Base-by-base conservation (phyloP, 257 asterid species). In the Solanum sitiens region DNA sequence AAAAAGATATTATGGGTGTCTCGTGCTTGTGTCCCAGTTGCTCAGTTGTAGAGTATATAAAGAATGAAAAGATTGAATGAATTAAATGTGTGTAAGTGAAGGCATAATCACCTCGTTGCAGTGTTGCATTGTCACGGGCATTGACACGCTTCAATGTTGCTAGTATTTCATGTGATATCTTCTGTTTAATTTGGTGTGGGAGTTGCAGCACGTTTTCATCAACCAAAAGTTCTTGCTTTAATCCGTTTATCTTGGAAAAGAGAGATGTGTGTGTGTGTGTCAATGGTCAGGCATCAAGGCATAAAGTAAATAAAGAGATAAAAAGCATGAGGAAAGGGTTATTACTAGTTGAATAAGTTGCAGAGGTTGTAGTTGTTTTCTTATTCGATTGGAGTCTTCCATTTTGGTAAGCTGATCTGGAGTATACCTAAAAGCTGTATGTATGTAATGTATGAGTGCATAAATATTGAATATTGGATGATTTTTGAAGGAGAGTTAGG, bases 291-390 rank as follows among this genome's bases (percentile, higher is more conserved):
- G 39, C 39, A 73, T 84, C 85, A 88, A 63, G 39, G 37, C 53
- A 83, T 23, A 16, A 47, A 23, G 8, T 56, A 70, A 86, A 25
- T 30, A 27, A 7, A 27, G 39, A 80, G 33, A 32, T 42, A 39
- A 76, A 76, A 37, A 37, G 18, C 85, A 27, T 27, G 6, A 25
- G 40, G 37, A 45, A 75, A 80, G 42, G 32, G 40, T 75, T 27
- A 94, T 93, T 89, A 97, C 99, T 96, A 97, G 88, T 86, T 90
- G 86, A 84, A 97, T 93, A 90, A 97, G 99, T 79, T 93, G 90
- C 42, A 86, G 91, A 86, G 99, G 99, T 91, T 96, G 94, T 50
- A 94, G 93, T 87, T 92, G 95, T 90, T 86, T 93, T 86, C 98
- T 92, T 89, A 97, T 91, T 88, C 88, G 92, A 91, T 91, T 93